A percentile compares a stretch with the other conserved stretches of the same genome.
These are phyloP conservation scores for Pisolithus tinctorius DNA, from an alignment of 768 basidiomycete species.

Conservation along the genomic window DNA sequence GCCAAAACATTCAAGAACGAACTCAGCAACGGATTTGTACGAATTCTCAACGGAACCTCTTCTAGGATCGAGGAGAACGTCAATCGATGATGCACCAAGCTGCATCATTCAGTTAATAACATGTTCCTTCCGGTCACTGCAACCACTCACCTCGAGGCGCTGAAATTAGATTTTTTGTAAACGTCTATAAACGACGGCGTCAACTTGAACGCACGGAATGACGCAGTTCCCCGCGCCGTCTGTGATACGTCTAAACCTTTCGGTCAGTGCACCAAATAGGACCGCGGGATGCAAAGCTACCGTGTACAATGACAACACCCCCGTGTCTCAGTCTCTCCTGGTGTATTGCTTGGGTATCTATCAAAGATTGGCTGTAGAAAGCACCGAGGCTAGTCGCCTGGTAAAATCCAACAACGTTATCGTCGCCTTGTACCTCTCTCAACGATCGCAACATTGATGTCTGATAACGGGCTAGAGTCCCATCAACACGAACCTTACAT, in stretches of 20 bases:
- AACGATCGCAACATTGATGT: conserved; percentile 78
- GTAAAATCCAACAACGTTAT: conserved; percentile 92
- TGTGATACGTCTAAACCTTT: conserved; percentile 60
- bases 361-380: conserved; percentile 73
- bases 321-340: conserved; percentile 82
- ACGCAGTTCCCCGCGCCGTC: conserved; percentile 75
- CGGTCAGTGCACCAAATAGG: conserved; percentile 3
- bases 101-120: conserved; percentile 26
- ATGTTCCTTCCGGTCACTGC: conserved; percentile 1
- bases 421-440: conserved; percentile 87
- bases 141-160: conserved; percentile 63
- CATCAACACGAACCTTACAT: conserved; percentile 4
- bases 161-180: conserved; percentile 78
- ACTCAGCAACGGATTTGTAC: conserved; percentile 72
- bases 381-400: conserved; percentile 83
- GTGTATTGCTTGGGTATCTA: conserved; percentile 81
- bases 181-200: conserved; percentile 77
- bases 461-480: conserved; percentile 65
- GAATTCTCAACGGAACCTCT: conserved; percentile 79
- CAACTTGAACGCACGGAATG: conserved; percentile 84
- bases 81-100: conserved; percentile 71
- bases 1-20: conserved; percentile 69
- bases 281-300: conserved; percentile 29
- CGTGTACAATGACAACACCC: conserved; percentile 80
- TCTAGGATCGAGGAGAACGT: conserved; percentile 84